These are phyloP conservation scores for Ceratobasidium sp. DNA, from an alignment of 1,284 basidiomycete genomes.

Conservation along the genomic window DNA sequence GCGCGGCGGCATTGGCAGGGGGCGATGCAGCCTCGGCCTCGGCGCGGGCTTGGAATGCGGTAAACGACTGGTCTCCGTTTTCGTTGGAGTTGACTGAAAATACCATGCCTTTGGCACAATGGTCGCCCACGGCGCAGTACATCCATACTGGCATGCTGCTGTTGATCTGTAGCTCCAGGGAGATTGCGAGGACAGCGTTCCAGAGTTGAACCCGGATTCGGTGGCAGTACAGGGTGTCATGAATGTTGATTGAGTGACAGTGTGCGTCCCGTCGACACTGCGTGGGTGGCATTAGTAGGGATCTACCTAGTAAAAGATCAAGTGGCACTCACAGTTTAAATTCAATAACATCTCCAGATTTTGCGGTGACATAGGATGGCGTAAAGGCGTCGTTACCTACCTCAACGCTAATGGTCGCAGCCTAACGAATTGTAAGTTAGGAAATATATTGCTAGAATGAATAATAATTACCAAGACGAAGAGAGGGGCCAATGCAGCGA, in stretches of 20 bases:
- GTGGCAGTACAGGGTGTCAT: conserved; percentile 53
- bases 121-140: conserved; percentile 54
- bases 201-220: conserved; percentile 57
- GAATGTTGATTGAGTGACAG: conserved; percentile 61
- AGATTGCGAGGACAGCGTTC: conserved; percentile 42
- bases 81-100: conserved; percentile 63
- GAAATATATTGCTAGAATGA: too few relatives aligned
- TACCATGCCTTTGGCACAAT: conserved; percentile 48
- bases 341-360: conserved; percentile 55
- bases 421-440: conserved; percentile 14
- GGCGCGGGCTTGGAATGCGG: conserved; percentile 51
- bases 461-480: conserved; percentile 23
- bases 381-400: conserved; percentile 51
- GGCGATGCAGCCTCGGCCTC: conserved; percentile 43
- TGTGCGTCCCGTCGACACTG: conserved; percentile 41
- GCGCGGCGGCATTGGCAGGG: conserved; percentile 42
- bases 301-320: not conserved
- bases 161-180: conserved; percentile 46
- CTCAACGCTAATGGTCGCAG: conserved; percentile 37
- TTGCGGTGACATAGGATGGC: conserved; percentile 54
- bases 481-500: conserved; percentile 33
- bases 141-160: conserved; percentile 59
- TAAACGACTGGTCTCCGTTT: conserved; percentile 58
- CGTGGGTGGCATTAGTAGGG: not conserved
- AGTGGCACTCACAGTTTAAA: conserved; percentile 53